phyloP scores from a whole-genome alignment of 495 filamentous ascomycete species.

The Trichocladium antarcticum region DNA sequence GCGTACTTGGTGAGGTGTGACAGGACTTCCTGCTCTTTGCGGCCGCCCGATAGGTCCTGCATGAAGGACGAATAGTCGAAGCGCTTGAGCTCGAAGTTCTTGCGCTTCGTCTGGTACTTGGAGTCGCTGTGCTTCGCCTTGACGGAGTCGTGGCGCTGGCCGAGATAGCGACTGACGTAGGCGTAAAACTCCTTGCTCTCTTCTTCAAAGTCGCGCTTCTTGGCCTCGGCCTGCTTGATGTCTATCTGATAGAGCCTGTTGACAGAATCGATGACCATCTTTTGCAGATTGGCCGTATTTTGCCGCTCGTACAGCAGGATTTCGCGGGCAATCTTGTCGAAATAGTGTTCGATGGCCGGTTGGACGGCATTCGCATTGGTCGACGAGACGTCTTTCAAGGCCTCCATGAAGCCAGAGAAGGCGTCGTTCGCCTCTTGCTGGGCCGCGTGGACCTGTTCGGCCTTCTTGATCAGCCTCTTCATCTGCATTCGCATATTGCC shows the following conservation, averaged over 20 bases:
- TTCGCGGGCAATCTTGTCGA: conserved; percentile 88
- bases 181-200: conserved; percentile 96
- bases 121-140: conserved; percentile 98
- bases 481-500: conserved; percentile 86
- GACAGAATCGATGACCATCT: conserved; percentile 86
- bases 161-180: conserved; percentile 87
- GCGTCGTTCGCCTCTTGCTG: conserved; percentile 79
- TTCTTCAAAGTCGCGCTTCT: conserved; percentile 97
- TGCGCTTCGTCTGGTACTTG: conserved; percentile 90
- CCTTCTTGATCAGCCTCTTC: conserved; percentile 89
- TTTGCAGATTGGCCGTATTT: conserved; percentile 75
- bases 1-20: conserved; percentile 94
- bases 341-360: conserved; percentile 94
- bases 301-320: conserved; percentile 78
- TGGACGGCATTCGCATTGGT: conserved; percentile 93
- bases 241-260: conserved; percentile 84
- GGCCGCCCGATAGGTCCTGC: conserved; percentile 93
- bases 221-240: conserved; percentile 94
- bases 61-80: conserved; percentile 99
- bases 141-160: conserved; percentile 85
- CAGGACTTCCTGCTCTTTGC: conserved; percentile 94
- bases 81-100: conserved; percentile 89
- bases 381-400: conserved; percentile 73
- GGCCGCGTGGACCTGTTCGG: conserved; percentile 71
- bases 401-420: conserved; percentile 70